These are phyloP conservation scores for Trametes elegans DNA, from an alignment of 768 basidiomycete species.

Conservation along the genomic window DNA sequence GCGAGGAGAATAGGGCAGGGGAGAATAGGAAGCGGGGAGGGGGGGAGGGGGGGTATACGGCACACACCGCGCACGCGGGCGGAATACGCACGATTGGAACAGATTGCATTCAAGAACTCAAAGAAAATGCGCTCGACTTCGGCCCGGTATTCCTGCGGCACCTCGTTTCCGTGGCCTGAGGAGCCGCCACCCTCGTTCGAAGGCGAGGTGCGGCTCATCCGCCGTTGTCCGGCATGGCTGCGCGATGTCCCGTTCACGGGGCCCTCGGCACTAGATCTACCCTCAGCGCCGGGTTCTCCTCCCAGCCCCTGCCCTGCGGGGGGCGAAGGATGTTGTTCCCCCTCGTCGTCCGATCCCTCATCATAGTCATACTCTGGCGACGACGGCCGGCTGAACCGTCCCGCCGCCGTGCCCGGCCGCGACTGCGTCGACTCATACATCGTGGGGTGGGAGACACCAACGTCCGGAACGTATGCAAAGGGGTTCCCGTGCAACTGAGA, in stretches of 20 bases:
- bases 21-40: no score
- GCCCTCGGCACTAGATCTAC: slow-evolving; percentile 26
- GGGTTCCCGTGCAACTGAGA: slow-evolving; percentile 28
- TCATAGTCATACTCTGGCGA: slow-evolving; percentile 37
- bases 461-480: slow-evolving; percentile 30
- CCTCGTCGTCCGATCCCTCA: slow-evolving; percentile 30
- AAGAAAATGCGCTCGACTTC: slow-evolving; percentile 92
- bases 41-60: background rate
- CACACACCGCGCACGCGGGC: background rate
- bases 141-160: slow-evolving; percentile 75
- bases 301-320: slow-evolving; percentile 2
- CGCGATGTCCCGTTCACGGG: slow-evolving; percentile 24
- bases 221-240: slow-evolving; percentile 29
- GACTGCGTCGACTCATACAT: slow-evolving; percentile 26
- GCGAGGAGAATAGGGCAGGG: no score
- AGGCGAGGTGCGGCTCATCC: slow-evolving; percentile 26
- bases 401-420: slow-evolving; percentile 28
- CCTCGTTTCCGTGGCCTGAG: slow-evolving; percentile 50
- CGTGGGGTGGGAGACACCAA: slow-evolving; percentile 18
- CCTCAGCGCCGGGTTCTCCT: slow-evolving; percentile 8
- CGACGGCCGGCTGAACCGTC: slow-evolving; percentile 23
- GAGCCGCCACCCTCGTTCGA: slow-evolving; percentile 26
- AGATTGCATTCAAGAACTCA: slow-evolving; percentile 81
- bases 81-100: slow-evolving; percentile 77
- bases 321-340: slow-evolving; percentile 17